A percentile compares a stretch with the other conserved stretches of the same genome.
Evolutionary conservation across 306 rosid species (phyloP).

Genomic region (Fagus crenata): DNA sequence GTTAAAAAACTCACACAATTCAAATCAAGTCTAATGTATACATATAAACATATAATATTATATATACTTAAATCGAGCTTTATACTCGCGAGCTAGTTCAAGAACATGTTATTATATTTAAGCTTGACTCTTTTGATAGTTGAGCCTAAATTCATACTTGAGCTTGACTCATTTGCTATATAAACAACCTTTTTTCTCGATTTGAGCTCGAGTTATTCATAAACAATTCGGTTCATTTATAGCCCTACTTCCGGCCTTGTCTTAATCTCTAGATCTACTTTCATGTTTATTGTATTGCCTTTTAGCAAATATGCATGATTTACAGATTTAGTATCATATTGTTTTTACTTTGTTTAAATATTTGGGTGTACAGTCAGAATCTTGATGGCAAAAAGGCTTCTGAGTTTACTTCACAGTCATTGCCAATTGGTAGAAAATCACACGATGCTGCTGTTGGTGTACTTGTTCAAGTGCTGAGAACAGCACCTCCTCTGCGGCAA

Average conservation of each 20-base stretch:
- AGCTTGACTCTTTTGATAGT: too few relatives aligned
- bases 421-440: constrained; percentile 54
- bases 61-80: too few relatives aligned
- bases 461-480: constrained; percentile 75
- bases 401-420: constrained; percentile 42
- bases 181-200: too few relatives aligned
- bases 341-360: constrained; percentile 14
- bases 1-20: too few relatives aligned
- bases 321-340: constrained; percentile 20
- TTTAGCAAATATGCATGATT: constrained; percentile 12
- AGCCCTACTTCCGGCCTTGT: constrained; percentile 1
- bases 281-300: background rate
- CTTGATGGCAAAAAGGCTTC: constrained; percentile 38
- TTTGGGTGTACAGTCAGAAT: constrained; percentile 47
- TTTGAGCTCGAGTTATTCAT: too few relatives aligned
- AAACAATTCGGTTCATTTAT: too few relatives aligned
- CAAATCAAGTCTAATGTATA: too few relatives aligned
- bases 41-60: too few relatives aligned
- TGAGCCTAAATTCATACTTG: too few relatives aligned
- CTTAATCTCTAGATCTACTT: constrained; percentile 12
- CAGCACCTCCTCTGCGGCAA: constrained; percentile 88
- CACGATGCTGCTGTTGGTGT: constrained; percentile 91
- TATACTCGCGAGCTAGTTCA: too few relatives aligned
- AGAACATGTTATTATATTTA: too few relatives aligned
- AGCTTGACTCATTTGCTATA: too few relatives aligned